These are phyloP conservation scores for Carex parvula DNA, from an alignment of 176 grass and related monocot genomes.

Conservation along the genomic window DNA sequence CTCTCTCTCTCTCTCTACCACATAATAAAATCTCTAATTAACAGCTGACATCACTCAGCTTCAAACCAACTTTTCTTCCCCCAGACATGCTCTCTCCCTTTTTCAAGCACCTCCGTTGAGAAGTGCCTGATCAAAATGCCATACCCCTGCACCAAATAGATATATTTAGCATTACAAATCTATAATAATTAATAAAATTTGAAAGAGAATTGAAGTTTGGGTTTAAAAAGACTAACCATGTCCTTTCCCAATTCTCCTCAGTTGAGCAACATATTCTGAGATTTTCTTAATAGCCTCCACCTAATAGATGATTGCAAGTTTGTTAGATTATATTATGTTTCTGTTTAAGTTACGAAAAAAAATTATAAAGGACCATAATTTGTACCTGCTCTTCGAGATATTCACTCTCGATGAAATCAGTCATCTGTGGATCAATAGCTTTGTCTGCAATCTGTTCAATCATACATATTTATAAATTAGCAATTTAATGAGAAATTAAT, in stretches of 20 bases:
- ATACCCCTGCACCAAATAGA: constrained; percentile 55
- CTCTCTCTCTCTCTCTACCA: not conserved
- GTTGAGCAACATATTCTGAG: constrained; percentile 65
- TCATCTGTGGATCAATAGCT: constrained; percentile 72
- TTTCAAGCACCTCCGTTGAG: constrained; percentile 49
- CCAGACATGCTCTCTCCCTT: not conserved
- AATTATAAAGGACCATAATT: not conserved
- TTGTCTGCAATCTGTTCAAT: constrained; percentile 59
- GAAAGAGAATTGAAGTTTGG: not conserved
- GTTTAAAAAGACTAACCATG: constrained; percentile 48
- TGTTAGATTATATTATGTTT: not conserved
- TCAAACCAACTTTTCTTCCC: not conserved
- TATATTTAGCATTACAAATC: not conserved
- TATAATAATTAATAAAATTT: not conserved
- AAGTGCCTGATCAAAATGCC: constrained; percentile 84
- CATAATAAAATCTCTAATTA: not conserved
- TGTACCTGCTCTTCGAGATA: constrained; percentile 77
- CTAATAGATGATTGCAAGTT: constrained; percentile 27
- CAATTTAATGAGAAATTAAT: not conserved
- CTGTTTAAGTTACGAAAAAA: not conserved
- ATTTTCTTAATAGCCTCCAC: constrained; percentile 91
- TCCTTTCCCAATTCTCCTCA: constrained; percentile 81
- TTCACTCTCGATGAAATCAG: constrained; percentile 71
- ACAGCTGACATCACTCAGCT: not conserved
- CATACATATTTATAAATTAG: not conserved